Evolutionary conservation across 805 yeast genomes (phyloP).

Genomic region (Hemisphaericaspora nanyangensis): DNA sequence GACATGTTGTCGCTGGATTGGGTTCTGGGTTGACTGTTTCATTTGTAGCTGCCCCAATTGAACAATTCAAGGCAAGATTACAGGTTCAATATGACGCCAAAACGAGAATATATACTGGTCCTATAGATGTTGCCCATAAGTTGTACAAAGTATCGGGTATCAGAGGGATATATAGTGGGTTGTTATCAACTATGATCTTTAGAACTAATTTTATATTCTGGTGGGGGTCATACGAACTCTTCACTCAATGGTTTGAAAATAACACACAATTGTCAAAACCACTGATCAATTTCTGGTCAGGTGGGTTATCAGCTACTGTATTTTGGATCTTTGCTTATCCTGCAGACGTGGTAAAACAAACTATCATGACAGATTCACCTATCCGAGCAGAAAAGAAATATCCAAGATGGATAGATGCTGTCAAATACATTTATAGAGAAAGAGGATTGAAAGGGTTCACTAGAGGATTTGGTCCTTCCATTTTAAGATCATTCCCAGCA

Average conservation of each 20-base stretch:
- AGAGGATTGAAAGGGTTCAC: constrained; percentile 71
- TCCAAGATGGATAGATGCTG: constrained; percentile 70
- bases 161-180: constrained; percentile 74
- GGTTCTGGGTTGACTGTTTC: constrained; percentile 94
- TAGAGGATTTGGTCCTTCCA: constrained; percentile 76
- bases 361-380: constrained; percentile 75
- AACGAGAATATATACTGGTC: constrained; percentile 66
- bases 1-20: constrained; percentile 68
- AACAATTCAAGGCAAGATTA: constrained; percentile 80
- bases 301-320: constrained; percentile 81
- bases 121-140: constrained; percentile 67
- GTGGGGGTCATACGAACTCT: constrained; percentile 91
- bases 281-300: constrained; percentile 84
- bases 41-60: constrained; percentile 94
- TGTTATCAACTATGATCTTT: constrained; percentile 82
- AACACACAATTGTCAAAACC: constrained; percentile 66
- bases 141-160: constrained; percentile 60
- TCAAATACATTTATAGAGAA: constrained; percentile 56
- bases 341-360: constrained; percentile 82
- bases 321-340: constrained; percentile 92
- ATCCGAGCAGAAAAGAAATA: constrained; percentile 58
- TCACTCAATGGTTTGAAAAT: constrained; percentile 63
- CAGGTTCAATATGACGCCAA: constrained; percentile 87
- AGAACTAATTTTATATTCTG: constrained; percentile 82
- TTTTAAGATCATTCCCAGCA: constrained; percentile 84